These are phyloP conservation scores for Xylariales sp. DNA, from an alignment of 2,329 filamentous ascomycete species.

Conservation along the genomic window DNA sequence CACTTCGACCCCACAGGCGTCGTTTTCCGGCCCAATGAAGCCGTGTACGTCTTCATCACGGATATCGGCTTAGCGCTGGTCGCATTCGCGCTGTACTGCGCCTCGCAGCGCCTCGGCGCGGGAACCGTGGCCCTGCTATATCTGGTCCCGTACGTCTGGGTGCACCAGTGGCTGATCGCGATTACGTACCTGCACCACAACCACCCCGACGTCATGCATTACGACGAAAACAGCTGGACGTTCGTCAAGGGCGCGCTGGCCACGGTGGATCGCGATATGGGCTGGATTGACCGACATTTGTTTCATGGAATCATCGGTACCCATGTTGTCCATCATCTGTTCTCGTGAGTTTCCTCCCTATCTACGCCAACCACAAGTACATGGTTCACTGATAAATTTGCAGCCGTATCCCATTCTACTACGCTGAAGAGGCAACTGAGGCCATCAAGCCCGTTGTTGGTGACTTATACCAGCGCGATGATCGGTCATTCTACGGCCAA, in stretches of 20 bases:
- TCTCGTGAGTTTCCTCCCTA: constrained; percentile 31
- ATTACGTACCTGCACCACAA: constrained; percentile 75
- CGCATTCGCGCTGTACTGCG: constrained; percentile 45
- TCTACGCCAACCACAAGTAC: background rate
- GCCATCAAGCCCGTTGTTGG: constrained; percentile 45
- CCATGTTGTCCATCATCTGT: constrained; percentile 51
- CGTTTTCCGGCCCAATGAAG: constrained; percentile 56
- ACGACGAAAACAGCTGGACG: constrained; percentile 54
- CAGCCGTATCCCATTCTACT: constrained; percentile 46
- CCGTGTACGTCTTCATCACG: constrained; percentile 50
- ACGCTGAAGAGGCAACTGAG: constrained; percentile 44
- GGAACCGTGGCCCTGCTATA: constrained; percentile 56
- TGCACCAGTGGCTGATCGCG: constrained; percentile 67
- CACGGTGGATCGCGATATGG: constrained; percentile 61
- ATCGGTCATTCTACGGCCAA: constrained; percentile 26
- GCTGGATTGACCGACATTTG: constrained; percentile 59
- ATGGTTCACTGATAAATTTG: constrained; percentile 4
- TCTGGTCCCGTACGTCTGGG: constrained; percentile 62
- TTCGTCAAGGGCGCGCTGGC: constrained; percentile 58
- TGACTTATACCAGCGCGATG: constrained; percentile 37
- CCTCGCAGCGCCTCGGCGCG: constrained; percentile 47
- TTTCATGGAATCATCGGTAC: constrained; percentile 63
- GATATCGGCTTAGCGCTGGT: constrained; percentile 56
- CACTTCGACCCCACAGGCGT: constrained; percentile 60
- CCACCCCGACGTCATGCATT: constrained; percentile 53